Conservation (phyloP, 176 grass and related monocot genomes). For the Carex parvula region DNA sequence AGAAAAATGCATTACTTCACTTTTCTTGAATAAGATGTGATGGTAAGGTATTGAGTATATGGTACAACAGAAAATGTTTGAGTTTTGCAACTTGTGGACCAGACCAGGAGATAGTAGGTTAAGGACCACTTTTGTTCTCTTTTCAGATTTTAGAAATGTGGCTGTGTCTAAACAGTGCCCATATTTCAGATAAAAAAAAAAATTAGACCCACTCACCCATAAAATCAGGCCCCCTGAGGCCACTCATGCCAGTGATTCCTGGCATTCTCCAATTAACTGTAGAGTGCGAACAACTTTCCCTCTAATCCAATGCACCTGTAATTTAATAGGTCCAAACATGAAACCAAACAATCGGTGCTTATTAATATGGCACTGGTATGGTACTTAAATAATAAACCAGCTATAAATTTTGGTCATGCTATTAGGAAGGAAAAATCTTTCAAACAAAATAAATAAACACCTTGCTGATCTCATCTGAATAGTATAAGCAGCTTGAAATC, state of each 20-base stretch:
- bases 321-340: neutral
- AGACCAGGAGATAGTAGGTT: neutral
- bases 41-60: neutral
- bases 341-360: neutral
- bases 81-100: neutral
- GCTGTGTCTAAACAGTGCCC: neutral
- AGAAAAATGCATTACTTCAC: no score
- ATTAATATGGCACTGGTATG: neutral
- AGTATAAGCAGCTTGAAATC: neutral
- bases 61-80: neutral
- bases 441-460: neutral
- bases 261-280: constrained; percentile 9
- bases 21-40: neutral
- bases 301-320: neutral
- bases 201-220: neutral
- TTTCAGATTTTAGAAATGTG: constrained; percentile 7
- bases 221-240: neutral
- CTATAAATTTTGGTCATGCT: neutral
- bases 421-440: constrained; percentile 3
- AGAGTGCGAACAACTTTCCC: neutral
- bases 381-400: neutral
- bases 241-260: no score
- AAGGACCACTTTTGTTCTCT: neutral
- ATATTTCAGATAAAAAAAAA: neutral
- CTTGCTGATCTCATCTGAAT: neutral